Percentiles rank a stretch among this genome's conserved stretches.
Evolutionary conservation across 176 grass and related monocot genomes (phyloP).

Genomic region (Phoenix roebelenii): DNA sequence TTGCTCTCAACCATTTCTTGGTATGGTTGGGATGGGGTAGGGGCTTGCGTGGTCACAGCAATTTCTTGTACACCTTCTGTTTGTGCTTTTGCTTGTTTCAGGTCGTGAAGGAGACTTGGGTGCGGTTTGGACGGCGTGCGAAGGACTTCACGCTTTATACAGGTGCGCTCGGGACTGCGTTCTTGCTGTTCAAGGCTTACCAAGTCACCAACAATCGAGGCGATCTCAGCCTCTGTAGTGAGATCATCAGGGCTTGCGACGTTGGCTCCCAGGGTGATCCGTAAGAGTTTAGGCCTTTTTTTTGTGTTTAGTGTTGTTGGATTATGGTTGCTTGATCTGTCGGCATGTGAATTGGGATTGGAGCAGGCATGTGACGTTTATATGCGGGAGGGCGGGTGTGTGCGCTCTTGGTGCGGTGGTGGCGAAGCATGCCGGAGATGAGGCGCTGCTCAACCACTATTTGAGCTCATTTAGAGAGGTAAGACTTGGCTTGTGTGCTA

Average conservation of each 20-base stretch:
- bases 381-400: slow-evolving; percentile 68
- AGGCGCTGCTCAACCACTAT: slow-evolving; percentile 37
- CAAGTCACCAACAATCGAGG: slow-evolving; percentile 9
- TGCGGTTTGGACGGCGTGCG: background rate
- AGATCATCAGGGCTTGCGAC: slow-evolving; percentile 29
- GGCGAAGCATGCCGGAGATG: slow-evolving; percentile 36
- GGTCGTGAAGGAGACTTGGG: slow-evolving; percentile 32
- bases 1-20: too few species aligned
- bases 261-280: background rate
- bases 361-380: slow-evolving; percentile 84
- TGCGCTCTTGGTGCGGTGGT: slow-evolving; percentile 76
- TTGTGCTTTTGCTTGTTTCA: background rate
- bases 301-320: background rate
- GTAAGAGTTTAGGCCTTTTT: background rate
- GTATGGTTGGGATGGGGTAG: too few species aligned
- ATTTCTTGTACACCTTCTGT: too few species aligned
- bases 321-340: background rate
- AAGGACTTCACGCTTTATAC: slow-evolving; percentile 27
- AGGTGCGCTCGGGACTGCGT: slow-evolving; percentile 24
- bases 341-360: slow-evolving; percentile 7
- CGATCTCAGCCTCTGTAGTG: slow-evolving; percentile 19
- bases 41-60: too few species aligned
- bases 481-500: slow-evolving; percentile 5
- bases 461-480: slow-evolving; percentile 75
- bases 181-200: slow-evolving; percentile 27